Percentiles rank a stretch among this genome's conserved stretches.
phyloP scores from a whole-genome alignment of 139 green algal genomes.

The Picochlorum sp. region DNA sequence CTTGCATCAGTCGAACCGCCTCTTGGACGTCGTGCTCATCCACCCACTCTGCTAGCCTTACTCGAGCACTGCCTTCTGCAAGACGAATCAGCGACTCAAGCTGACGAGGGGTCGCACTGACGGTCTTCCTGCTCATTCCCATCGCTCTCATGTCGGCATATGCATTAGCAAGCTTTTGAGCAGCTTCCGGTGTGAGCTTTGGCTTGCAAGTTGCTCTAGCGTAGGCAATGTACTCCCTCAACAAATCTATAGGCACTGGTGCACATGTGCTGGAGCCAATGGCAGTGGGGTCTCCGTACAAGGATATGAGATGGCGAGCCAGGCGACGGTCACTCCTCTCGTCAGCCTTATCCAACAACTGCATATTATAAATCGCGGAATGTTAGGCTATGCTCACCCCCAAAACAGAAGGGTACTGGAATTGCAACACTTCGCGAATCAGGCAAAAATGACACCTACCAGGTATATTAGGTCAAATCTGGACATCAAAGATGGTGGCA shows the following conservation, averaged over 20 bases:
- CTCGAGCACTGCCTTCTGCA: slow-evolving; percentile 64
- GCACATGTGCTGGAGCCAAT: neutral
- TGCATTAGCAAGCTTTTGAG: slow-evolving; percentile 50
- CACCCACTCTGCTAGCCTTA: slow-evolving; percentile 32
- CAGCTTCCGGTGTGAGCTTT: slow-evolving; percentile 60
- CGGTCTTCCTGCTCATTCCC: slow-evolving; percentile 49
- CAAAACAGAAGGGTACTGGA: neutral
- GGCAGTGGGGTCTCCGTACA: slow-evolving; percentile 56
- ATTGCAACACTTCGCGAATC: neutral
- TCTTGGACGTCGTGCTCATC: slow-evolving; percentile 36
- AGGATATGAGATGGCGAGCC: slow-evolving; percentile 77
- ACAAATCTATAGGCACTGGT: slow-evolving; percentile 41
- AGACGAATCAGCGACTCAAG: slow-evolving; percentile 92
- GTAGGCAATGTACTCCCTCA: slow-evolving; percentile 86
- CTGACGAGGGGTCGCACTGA: slow-evolving; percentile 89
- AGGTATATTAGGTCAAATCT: slow-evolving; percentile 95
- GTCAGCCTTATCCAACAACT: slow-evolving; percentile 80
- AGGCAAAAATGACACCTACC: too few relatives aligned
- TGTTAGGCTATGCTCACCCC: slow-evolving; percentile 4
- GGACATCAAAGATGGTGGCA: slow-evolving; percentile 91
- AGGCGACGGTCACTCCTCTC: slow-evolving; percentile 71
- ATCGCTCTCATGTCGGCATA: slow-evolving; percentile 79
- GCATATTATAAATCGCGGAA: too few relatives aligned
- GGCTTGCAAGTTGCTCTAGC: slow-evolving; percentile 62
- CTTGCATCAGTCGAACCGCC: slow-evolving; percentile 65